Percentiles rank a stretch among this genome's conserved stretches.
phyloP scores from a whole-genome alignment of 306 rosid species.

The Gastrolobium villosum region DNA sequence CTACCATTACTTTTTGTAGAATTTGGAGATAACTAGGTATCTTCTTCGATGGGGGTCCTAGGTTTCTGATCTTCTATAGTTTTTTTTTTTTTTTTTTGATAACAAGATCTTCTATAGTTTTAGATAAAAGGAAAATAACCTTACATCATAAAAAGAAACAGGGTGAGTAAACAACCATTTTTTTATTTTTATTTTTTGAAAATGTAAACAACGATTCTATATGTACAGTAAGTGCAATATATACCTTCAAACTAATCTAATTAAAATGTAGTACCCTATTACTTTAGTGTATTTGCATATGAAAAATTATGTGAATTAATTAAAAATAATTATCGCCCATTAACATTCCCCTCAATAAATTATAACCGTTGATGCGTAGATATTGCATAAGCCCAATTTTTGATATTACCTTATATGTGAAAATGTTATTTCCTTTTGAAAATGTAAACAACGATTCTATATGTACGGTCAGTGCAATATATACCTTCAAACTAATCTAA shows the following conservation, averaged over 20 bases:
- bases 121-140: constrained; percentile 36
- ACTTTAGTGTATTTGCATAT: too few species aligned
- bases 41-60: constrained; percentile 19
- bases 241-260: background rate
- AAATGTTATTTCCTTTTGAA: too few species aligned
- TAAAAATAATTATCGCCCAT: too few species aligned
- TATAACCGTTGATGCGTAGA: too few species aligned
- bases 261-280: too few species aligned
- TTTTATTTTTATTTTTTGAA: too few species aligned
- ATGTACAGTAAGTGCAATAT: constrained; percentile 1
- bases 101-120: constrained; percentile 9
- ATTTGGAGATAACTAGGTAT: constrained; percentile 41
- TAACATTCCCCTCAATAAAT: too few species aligned
- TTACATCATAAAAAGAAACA: constrained; percentile 36
- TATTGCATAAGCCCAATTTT: too few species aligned
- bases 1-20: constrained; percentile 28
- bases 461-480: background rate
- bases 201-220: background rate
- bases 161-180: background rate
- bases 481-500: background rate
- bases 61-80: constrained; percentile 37
- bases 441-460: background rate
- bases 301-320: too few species aligned
- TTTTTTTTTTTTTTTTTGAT: background rate
- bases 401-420: too few species aligned